A percentile compares a stretch with the other conserved stretches of the same genome.
phyloP scores from a whole-genome alignment of 2,329 filamentous ascomycete genomes.

The Trichoderma arundinaceum region DNA sequence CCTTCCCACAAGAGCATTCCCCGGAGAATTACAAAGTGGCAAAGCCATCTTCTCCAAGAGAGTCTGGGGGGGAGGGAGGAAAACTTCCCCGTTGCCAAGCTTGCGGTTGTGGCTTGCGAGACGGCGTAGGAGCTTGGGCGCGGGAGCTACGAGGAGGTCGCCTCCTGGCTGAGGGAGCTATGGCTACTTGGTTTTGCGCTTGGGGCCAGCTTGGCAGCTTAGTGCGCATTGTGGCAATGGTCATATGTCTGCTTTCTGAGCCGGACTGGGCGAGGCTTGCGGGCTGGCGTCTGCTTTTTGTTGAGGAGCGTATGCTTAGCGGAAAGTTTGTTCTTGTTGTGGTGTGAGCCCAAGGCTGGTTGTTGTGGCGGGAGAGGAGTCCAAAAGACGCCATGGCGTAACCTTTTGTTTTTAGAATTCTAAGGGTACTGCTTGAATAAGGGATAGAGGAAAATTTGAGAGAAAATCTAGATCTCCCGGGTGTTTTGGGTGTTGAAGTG shows the following conservation, averaged over 20 bases:
- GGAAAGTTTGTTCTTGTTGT: conserved; percentile 9
- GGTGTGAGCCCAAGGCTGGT: not conserved
- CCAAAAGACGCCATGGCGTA: not conserved
- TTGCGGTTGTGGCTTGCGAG: conserved; percentile 16
- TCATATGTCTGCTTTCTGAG: no score
- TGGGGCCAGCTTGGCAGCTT: not conserved
- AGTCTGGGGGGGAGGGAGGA: no score
- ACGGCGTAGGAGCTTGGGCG: not conserved
- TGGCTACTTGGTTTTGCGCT: not conserved
- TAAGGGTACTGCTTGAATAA: not conserved
- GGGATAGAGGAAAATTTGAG: not conserved
- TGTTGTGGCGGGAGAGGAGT: not conserved
- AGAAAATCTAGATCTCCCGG: not conserved
- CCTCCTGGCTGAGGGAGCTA: not conserved
- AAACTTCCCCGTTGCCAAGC: not conserved
- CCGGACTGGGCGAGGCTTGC: no score
- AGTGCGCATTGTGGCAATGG: not conserved
- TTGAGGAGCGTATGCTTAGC: not conserved
- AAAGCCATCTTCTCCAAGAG: not conserved
- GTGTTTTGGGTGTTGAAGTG: not conserved
- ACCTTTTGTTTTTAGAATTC: not conserved
- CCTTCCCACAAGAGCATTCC: not conserved
- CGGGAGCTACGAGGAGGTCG: conserved; percentile 10
- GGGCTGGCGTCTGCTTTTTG: not conserved
- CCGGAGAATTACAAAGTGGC: conserved; percentile 25